These are phyloP conservation scores for Helotiales sp. DNA, from an alignment of 2,329 filamentous ascomycete genomes.

Conservation along the genomic window DNA sequence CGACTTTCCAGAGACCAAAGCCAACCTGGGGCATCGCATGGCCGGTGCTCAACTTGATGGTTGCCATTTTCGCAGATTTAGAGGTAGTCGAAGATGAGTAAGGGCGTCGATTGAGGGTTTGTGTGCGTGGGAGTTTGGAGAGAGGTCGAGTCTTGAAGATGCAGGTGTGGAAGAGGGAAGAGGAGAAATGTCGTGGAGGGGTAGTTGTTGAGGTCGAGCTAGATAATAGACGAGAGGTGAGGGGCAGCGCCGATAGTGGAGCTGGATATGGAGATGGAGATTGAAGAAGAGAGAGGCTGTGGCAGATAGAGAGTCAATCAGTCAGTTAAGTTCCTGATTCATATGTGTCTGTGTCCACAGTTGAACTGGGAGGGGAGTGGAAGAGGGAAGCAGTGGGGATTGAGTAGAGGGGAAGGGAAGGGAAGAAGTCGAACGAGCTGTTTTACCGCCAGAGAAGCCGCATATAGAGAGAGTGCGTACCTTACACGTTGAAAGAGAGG, in stretches of 20 bases:
- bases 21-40: conserved; percentile 64
- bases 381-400: conserved; percentile 5
- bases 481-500: too few relatives aligned
- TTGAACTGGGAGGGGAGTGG: neutral
- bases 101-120: neutral
- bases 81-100: neutral
- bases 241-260: conserved; percentile 6
- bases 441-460: conserved; percentile 1
- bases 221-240: conserved; percentile 7
- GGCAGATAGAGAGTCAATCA: conserved; percentile 8
- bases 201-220: conserved; percentile 3
- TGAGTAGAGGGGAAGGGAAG: conserved; percentile 2
- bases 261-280: neutral
- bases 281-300: neutral
- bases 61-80: conserved; percentile 40
- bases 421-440: conserved; percentile 12
- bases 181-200: conserved; percentile 6
- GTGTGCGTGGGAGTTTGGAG: neutral
- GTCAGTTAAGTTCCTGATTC: neutral
- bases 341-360: too few relatives aligned
- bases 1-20: conserved; percentile 74
- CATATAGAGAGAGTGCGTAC: conserved; percentile 12
- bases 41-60: conserved; percentile 53
- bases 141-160: neutral
- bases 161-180: neutral